These are phyloP conservation scores for Vitis amurensis DNA, from an alignment of 164 flowering plant species.

Conservation along the genomic window DNA sequence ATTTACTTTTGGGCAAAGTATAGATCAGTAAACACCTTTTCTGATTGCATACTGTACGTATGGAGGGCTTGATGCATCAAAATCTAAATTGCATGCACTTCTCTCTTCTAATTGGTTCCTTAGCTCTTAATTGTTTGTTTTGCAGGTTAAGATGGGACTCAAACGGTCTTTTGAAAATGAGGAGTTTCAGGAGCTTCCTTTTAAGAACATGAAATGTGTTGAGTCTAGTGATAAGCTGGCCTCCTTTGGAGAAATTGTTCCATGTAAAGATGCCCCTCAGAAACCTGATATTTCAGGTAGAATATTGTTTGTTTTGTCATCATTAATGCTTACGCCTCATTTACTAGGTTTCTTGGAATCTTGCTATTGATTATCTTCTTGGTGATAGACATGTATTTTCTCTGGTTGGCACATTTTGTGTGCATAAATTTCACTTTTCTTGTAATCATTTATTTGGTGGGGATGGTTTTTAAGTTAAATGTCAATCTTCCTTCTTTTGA, in stretches of 20 bases:
- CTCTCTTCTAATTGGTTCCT: not conserved
- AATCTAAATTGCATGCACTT: not conserved
- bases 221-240: constrained; percentile 12
- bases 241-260: constrained; percentile 8
- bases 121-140: not conserved
- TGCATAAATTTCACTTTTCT: no score
- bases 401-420: no score
- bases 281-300: constrained; percentile 16
- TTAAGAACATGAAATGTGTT: constrained; percentile 24
- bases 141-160: constrained; percentile 28
- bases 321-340: no score
- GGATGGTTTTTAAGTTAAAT: no score
- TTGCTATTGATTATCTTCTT: no score
- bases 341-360: no score
- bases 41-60: not conserved
- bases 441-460: no score
- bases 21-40: no score
- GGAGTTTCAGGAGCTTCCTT: constrained; percentile 21
- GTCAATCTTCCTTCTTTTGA: no score
- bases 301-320: not conserved
- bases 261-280: not conserved
- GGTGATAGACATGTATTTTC: no score
- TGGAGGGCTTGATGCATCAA: not conserved
- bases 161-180: constrained; percentile 39
- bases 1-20: no score